Percentiles rank a stretch among this genome's conserved stretches.
Evolutionary conservation across 2,329 filamentous ascomycete species (phyloP).

Genomic region (Trichophyton rubrum): DNA sequence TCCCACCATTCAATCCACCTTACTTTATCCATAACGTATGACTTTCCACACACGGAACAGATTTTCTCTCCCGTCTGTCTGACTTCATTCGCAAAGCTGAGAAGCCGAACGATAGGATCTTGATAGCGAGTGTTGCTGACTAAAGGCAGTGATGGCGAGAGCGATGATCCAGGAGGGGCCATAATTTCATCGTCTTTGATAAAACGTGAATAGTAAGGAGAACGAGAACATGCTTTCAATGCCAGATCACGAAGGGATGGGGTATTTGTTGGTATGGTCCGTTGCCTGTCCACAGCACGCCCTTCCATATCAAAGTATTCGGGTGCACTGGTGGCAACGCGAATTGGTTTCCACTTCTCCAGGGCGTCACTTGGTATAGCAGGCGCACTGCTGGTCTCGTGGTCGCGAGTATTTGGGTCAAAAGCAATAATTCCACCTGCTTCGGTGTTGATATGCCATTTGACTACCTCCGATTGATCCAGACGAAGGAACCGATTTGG

Average conservation of each 20-base stretch:
- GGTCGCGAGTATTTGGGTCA: not conserved
- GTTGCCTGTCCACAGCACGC: conserved; percentile 12
- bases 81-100: conserved; percentile 25
- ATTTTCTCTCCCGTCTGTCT: conserved; percentile 26
- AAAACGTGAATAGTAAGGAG: conserved; percentile 26
- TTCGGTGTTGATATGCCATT: conserved; percentile 21
- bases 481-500: conserved; percentile 28
- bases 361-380: not conserved
- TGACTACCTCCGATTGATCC: conserved; percentile 16
- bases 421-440: conserved; percentile 6
- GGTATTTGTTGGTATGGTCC: conserved; percentile 12
- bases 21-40: conserved; percentile 31
- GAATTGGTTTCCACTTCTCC: conserved; percentile 25
- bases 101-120: conserved; percentile 20
- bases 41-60: conserved; percentile 31
- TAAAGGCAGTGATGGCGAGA: conserved; percentile 7
- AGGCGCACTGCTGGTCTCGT: not conserved
- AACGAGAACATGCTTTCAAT: conserved; percentile 27
- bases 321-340: conserved; percentile 25
- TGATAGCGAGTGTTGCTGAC: conserved; percentile 15
- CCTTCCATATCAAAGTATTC: conserved; percentile 27
- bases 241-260: conserved; percentile 34
- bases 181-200: conserved; percentile 14
- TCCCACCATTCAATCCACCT: conserved; percentile 38
- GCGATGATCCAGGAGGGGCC: not conserved